Conservation (phyloP, 306 rosid species). For the Gleditsia sinensis region DNA sequence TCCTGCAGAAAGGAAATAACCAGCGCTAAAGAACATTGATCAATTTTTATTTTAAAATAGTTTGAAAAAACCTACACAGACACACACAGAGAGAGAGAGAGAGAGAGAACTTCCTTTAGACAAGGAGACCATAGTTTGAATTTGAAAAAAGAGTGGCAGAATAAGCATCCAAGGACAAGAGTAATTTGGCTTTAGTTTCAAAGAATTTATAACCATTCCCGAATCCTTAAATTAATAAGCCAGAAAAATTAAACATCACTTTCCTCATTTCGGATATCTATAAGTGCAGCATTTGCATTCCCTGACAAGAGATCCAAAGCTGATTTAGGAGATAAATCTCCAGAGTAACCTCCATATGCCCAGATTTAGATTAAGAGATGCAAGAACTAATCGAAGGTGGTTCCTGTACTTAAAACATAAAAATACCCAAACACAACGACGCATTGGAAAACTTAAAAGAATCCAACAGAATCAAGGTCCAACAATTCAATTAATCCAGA, state of each 20-base stretch:
- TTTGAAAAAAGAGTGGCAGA: conserved; percentile 13
- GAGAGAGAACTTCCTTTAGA: background rate
- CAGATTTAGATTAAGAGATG: no score
- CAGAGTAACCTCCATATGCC: conserved; percentile 86
- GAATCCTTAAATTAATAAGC: conserved; percentile 36
- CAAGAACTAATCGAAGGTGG: no score
- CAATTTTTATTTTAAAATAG: conserved; percentile 26
- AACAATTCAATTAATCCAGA: no score
- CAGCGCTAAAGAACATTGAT: conserved; percentile 22
- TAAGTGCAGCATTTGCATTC: conserved; percentile 66
- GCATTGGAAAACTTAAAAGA: no score
- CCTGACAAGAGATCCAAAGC: conserved; percentile 76
- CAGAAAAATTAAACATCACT: conserved; percentile 49
- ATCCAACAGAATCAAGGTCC: no score
- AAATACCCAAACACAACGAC: no score
- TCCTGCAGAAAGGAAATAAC: conserved; percentile 50
- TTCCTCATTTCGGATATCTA: conserved; percentile 91
- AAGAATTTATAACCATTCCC: conserved; percentile 22
- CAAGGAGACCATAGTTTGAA: no score
- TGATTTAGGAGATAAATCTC: conserved; percentile 80
- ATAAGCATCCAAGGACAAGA: conserved; percentile 25
- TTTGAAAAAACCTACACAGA: conserved; percentile 24
- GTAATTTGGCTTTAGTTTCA: conserved; percentile 18
- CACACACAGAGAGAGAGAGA: no score
- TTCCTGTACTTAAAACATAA: no score